phyloP scores from a whole-genome alignment of 2,329 filamentous ascomycete genomes.

The Penicillium sp. region DNA sequence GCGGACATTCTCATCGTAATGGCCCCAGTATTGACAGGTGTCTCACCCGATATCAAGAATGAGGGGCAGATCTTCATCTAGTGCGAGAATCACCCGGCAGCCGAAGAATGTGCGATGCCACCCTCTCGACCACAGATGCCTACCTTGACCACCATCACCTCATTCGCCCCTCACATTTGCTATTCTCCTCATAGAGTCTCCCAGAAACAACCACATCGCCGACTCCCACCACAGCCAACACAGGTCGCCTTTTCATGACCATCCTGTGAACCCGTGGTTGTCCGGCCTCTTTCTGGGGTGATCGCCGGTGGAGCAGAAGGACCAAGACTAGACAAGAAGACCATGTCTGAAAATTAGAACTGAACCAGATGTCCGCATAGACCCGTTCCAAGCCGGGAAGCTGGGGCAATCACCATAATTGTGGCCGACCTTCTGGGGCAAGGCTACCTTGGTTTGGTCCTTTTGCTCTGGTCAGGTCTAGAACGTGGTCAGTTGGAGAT shows the following conservation, averaged over 20 bases:
- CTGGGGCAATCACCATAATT: slow-evolving; percentile 11
- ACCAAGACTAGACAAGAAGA: slow-evolving; percentile 14
- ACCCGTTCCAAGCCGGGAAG: slow-evolving; percentile 4
- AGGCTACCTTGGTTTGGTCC: not conserved
- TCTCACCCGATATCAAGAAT: not conserved
- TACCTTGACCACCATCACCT: not conserved
- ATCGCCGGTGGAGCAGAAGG: slow-evolving; percentile 20
- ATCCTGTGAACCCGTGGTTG: slow-evolving; percentile 8
- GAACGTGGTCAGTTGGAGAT: slow-evolving; percentile 9
- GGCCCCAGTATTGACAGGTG: not conserved
- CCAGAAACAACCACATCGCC: not conserved
- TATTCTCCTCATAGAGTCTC: too few relatives aligned
- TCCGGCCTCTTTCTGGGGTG: slow-evolving; percentile 15
- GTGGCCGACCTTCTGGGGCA: not conserved
- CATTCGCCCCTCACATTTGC: not conserved
- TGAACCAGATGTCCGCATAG: slow-evolving; percentile 9
- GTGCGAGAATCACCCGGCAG: too few relatives aligned
- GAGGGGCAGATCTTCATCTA: not conserved
- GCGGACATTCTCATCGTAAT: slow-evolving; percentile 5
- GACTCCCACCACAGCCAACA: not conserved
- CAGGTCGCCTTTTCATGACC: not conserved
- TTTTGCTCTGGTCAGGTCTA: slow-evolving; percentile 4
- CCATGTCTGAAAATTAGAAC: not conserved
- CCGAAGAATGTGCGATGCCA: too few relatives aligned
- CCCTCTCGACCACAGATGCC: too few relatives aligned